These are phyloP conservation scores for Neurospora sp. DNA, from an alignment of 495 filamentous ascomycete species.

Conservation along the genomic window DNA sequence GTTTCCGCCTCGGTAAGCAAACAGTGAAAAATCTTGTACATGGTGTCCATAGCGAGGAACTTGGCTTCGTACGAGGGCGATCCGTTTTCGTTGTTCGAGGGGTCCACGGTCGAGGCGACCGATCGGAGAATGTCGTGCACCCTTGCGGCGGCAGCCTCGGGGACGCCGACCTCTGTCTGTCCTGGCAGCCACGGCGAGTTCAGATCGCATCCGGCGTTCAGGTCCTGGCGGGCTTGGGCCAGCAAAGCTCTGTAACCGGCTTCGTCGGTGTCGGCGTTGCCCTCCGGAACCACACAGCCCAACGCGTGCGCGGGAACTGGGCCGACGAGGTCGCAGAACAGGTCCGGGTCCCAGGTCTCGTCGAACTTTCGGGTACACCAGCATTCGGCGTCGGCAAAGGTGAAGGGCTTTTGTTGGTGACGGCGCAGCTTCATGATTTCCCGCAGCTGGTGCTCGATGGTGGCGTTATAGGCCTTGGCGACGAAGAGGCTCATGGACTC, in stretches of 20 bases:
- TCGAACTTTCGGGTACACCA: not conserved
- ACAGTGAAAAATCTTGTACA: not conserved
- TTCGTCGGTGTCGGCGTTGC: not conserved
- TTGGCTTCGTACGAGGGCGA: not conserved
- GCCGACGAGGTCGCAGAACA: not conserved
- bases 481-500: not conserved
- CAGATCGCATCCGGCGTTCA: not conserved
- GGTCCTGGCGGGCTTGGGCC: not conserved
- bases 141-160: not conserved
- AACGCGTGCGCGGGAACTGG: not conserved
- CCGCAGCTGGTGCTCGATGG: not conserved
- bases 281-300: not conserved
- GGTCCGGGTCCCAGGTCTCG: not conserved
- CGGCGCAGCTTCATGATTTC: not conserved
- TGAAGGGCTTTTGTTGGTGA: not conserved
- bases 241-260: not conserved
- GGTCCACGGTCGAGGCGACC: not conserved
- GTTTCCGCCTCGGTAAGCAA: not conserved
- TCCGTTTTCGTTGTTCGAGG: not conserved
- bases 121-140: not conserved
- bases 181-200: not conserved
- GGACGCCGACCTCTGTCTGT: not conserved
- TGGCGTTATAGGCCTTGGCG: not conserved
- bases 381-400: not conserved
- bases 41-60: not conserved